Evolutionary conservation across 2,329 filamentous ascomycete species (phyloP), one percentile per base, ranked within the genome.

Genomic region (Trichoderma simmonsii): DNA sequence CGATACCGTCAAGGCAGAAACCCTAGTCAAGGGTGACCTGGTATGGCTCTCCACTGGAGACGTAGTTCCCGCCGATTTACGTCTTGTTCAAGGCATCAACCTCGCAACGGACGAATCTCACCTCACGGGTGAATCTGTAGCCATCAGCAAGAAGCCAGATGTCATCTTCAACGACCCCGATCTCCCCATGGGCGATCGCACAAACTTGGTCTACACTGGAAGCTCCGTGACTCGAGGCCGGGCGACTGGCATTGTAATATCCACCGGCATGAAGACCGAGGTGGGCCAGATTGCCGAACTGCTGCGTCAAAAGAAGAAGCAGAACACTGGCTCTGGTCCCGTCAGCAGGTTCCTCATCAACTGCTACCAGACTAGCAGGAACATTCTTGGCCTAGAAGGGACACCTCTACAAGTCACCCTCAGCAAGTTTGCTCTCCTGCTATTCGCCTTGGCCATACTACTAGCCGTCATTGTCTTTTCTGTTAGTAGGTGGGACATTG

Each of bases 341-440:
- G 83, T 88, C 62, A 79, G 79, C 75, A 80, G 83, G 60, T 80
- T 82, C 34, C 77, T 84, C 74, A 83, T 84, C 76, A 83, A 83
- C 71, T 81, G 80, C 73, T 83, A 83, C 72, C 81, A 82, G 71
- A 82, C 81, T 65, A 72, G 80, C 69, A 85, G 86, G 60, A 86
- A 86, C 75, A 85, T 92, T 73, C 85, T 93, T 57, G 91, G 89
- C 70, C 81, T 91, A 3, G 87, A 92, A 70, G 94, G 94, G 64
- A 97, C 94, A 1, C 94, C 94, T 0, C 85, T 97, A 60, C 93
- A 97, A 82, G 91, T 92, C 75, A 95, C 93, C 78, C 86, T 97
- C 66, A 93, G 92, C 83, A 94, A 95, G 81, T 91, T 97, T 77
- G 94, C 94, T 32, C 90, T 96, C 57, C 79, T 93, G 4, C 88